phyloP scores from a whole-genome alignment of 768 basidiomycete species.

The Tremella fuciformis region DNA sequence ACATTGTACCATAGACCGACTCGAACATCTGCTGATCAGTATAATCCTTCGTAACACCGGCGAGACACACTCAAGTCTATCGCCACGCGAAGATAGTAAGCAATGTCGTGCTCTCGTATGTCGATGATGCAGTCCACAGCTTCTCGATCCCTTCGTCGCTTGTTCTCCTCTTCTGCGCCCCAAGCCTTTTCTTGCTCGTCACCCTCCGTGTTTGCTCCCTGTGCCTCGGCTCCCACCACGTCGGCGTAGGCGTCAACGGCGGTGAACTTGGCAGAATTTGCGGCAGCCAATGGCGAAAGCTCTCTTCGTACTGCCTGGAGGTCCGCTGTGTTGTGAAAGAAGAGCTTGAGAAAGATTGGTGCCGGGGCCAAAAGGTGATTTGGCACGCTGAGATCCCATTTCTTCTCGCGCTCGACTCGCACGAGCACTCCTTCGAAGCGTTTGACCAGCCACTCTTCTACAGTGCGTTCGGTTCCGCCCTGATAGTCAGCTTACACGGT shows the following conservation, averaged over 20 bases:
- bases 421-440: slow-evolving; percentile 82
- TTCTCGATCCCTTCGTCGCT: slow-evolving; percentile 60
- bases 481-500: slow-evolving; percentile 49
- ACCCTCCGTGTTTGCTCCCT: slow-evolving; percentile 38
- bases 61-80: slow-evolving; percentile 73
- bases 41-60: background rate
- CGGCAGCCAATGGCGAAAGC: slow-evolving; percentile 78
- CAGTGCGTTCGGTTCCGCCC: slow-evolving; percentile 78
- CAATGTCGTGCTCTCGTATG: slow-evolving; percentile 91
- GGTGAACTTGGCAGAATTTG: slow-evolving; percentile 86
- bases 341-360: slow-evolving; percentile 79
- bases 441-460: slow-evolving; percentile 95
- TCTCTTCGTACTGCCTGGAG: slow-evolving; percentile 83
- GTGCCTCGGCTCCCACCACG: slow-evolving; percentile 70
- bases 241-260: slow-evolving; percentile 98
- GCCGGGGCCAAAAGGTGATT: slow-evolving; percentile 96
- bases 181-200: slow-evolving; percentile 57
- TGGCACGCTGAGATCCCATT: slow-evolving; percentile 91
- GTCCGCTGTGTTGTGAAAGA: slow-evolving; percentile 90
- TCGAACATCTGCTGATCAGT: slow-evolving; percentile 64
- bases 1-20: slow-evolving; percentile 98
- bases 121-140: slow-evolving; percentile 92
- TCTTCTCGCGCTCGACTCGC: slow-evolving; percentile 73
- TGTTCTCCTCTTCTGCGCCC: slow-evolving; percentile 51
- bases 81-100: slow-evolving; percentile 96